phyloP scores from a whole-genome alignment of 2,329 filamentous ascomycete species.

The Hirsutella rhossiliensis region DNA sequence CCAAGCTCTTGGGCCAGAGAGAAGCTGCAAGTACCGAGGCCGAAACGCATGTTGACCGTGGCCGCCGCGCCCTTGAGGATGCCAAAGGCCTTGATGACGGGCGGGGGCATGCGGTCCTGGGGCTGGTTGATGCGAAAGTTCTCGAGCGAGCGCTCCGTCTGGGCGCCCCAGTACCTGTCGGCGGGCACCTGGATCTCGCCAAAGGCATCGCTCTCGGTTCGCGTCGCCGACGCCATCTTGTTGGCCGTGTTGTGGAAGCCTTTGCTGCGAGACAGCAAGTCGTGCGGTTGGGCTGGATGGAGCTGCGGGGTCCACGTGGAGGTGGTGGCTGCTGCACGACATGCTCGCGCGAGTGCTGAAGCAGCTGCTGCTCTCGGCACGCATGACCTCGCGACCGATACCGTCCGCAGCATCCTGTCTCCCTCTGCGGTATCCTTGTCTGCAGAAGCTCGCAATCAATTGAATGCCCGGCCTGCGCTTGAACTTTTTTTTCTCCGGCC shows the following conservation, averaged over 20 bases:
- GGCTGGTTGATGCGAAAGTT: slow-evolving; percentile 99
- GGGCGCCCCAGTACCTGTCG: slow-evolving; percentile 97
- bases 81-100: slow-evolving; percentile 86
- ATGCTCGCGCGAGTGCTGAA: background rate
- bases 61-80: slow-evolving; percentile 96
- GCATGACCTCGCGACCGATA: background rate
- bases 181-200: slow-evolving; percentile 85
- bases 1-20: background rate
- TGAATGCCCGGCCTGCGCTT: too few species aligned
- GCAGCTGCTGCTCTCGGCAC: background rate
- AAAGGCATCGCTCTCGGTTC: slow-evolving; percentile 94
- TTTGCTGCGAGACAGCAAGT: background rate
- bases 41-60: slow-evolving; percentile 88
- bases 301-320: background rate
- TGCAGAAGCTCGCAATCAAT: too few species aligned
- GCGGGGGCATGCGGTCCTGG: slow-evolving; percentile 93
- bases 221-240: slow-evolving; percentile 35
- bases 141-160: slow-evolving; percentile 88
- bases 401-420: background rate
- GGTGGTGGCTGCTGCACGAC: background rate
- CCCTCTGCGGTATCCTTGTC: too few species aligned
- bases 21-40: slow-evolving; percentile 50
- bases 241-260: slow-evolving; percentile 7
- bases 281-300: background rate
- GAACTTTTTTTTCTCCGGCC: too few species aligned